phyloP scores from a whole-genome alignment of 208 protist genomes.

The Leishmania lainsoni region DNA sequence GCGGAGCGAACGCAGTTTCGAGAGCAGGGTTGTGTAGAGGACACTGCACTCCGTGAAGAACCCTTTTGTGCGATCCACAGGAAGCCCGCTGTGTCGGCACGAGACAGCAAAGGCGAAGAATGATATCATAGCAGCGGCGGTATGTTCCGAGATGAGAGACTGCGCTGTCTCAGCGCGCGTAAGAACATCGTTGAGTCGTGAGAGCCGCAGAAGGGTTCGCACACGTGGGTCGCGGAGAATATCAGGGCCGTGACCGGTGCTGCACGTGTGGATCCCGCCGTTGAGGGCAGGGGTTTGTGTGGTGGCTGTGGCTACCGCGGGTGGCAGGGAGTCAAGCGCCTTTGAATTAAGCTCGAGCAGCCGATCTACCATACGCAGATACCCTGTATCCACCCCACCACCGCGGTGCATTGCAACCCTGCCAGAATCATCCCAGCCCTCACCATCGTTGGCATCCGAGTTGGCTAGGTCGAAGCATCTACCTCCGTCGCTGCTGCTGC shows the following conservation, averaged over 20 bases:
- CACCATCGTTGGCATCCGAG: conserved; percentile 3
- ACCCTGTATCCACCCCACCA: conserved; percentile 19
- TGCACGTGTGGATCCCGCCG: neutral
- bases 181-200: conserved; percentile 51
- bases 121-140: conserved; percentile 55
- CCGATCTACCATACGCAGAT: conserved; percentile 38
- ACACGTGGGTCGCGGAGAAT: conserved; percentile 56
- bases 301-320: neutral
- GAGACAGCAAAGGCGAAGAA: conserved; percentile 72
- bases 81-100: conserved; percentile 43
- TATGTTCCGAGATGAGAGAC: conserved; percentile 37
- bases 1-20: conserved; percentile 41
- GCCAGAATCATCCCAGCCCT: neutral
- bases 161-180: conserved; percentile 11
- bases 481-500: neutral
- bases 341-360: conserved; percentile 34
- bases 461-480: neutral
- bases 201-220: conserved; percentile 63
- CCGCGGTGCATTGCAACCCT: neutral
- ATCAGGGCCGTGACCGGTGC: conserved; percentile 7
- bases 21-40: conserved; percentile 50
- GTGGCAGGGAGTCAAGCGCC: conserved; percentile 30
- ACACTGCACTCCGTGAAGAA: conserved; percentile 76
- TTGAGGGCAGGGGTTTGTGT: neutral
- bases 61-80: conserved; percentile 49